Base-by-base conservation (phyloP, 495 filamentous ascomycete species). In the Rostrohypoxylon terebratum region DNA sequence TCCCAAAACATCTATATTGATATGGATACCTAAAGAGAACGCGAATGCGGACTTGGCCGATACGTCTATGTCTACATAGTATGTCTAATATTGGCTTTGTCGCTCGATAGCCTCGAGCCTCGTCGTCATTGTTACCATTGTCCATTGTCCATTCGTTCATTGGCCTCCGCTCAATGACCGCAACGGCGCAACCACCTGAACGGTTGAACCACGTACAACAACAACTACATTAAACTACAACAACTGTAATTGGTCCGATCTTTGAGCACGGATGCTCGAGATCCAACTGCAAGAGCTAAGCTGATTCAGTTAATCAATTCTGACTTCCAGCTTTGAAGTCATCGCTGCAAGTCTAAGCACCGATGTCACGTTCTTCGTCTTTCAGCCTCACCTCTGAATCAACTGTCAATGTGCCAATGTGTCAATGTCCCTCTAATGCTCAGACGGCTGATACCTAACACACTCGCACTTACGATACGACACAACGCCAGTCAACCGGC, bases 361-460 rank as follows among this genome's bases (percentile, higher is more conserved):
- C 47, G 4, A 64, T 55, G 51, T 55, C 31, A 55, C 51, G 51
- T 36, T 55, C 31, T 55, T 55, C n/a, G 0, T 53, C 55, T 47
- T 67, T 74, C 71, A 74, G 71, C 71, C 71, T 69, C 71, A 62
- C 57, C 51, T 48, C 47, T 36, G 33, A 69, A 20, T 31, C 55
- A 28, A 28, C 3, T 28, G 28, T 28, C 28, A 28, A 28, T 28
- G 28, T 28, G 28, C 6, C 28, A 28, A 28, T 28, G 28, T 28
- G 28, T 28, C 28, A 68, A 55, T 8, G 57, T 62, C 66, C 33
- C 40, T 34, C 60, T 61, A 60, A 63, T 66, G 21, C 62, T 69
- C 62, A 20, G 16, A 47, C 65, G 71, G 71, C 65, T 73, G 65
- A 65, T 66, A 74, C 71, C 61, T 69, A 57, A 20, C 66, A 74